Evolutionary conservation across 768 basidiomycete species (phyloP).

Genomic region (Leccinum fibrillosum): DNA sequence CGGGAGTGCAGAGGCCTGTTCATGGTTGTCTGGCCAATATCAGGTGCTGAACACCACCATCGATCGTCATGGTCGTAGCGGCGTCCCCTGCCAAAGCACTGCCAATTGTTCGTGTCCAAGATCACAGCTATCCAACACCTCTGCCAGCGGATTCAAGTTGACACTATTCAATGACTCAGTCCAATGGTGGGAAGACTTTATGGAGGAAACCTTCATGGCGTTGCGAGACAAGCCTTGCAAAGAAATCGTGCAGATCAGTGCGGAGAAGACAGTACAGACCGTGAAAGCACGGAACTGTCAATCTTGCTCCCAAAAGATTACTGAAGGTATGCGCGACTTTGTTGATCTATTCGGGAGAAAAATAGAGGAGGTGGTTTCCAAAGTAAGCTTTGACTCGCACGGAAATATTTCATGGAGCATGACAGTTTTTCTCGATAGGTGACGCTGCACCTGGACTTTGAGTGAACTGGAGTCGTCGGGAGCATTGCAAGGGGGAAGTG

Average conservation of each 20-base stretch:
- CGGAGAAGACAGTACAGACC: not conserved
- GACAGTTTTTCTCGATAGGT: slow-evolving; percentile 2
- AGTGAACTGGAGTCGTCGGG: not conserved
- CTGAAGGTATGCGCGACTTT: slow-evolving; percentile 15
- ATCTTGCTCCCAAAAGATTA: not conserved
- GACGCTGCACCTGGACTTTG: slow-evolving; percentile 6
- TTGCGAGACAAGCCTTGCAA: not conserved
- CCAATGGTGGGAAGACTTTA: not conserved
- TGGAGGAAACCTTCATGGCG: not conserved
- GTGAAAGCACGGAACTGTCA: not conserved
- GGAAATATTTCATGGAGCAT: not conserved
- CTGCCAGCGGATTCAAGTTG: not conserved
- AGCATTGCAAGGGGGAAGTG: not conserved
- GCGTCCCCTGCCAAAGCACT: not conserved
- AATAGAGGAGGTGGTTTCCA: slow-evolving; percentile 9
- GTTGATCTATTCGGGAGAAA: slow-evolving; percentile 4
- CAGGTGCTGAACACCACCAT: too few species aligned
- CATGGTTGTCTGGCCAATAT: not conserved
- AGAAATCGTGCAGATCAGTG: not conserved
- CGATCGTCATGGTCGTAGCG: too few species aligned
- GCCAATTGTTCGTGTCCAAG: not conserved
- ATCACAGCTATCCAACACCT: not conserved
- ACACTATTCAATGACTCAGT: not conserved
- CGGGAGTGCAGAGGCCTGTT: not conserved
- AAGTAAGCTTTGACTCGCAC: not conserved